These are phyloP conservation scores for Adansonia madagascariensis DNA, from an alignment of 441 rosid species.

Conservation along the genomic window DNA sequence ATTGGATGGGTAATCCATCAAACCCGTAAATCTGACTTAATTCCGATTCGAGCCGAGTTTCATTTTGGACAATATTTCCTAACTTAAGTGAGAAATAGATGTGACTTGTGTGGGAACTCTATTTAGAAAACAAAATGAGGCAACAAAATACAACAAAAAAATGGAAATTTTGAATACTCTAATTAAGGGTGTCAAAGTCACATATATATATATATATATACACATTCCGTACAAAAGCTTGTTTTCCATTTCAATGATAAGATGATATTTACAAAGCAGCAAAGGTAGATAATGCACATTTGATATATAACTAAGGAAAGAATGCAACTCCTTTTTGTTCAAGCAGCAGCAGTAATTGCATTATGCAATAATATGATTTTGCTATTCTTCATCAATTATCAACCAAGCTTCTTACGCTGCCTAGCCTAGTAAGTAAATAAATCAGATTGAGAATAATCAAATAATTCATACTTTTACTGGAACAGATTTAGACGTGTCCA, in stretches of 20 bases:
- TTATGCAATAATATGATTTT: conserved; percentile 1
- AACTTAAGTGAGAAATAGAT: background rate
- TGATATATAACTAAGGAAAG: conserved; percentile 36
- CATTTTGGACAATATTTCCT: background rate
- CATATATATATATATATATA: no score
- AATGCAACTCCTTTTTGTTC: conserved; percentile 22
- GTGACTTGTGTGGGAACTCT: background rate
- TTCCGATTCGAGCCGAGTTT: background rate
- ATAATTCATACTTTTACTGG: conserved; percentile 45
- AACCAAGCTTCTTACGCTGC: background rate
- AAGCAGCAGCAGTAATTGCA: conserved; percentile 16
- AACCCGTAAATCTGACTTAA: background rate
- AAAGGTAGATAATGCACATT: conserved; percentile 15
- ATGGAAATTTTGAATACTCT: background rate
- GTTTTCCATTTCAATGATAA: background rate
- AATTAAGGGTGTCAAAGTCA: background rate
- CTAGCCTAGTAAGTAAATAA: background rate
- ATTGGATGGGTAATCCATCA: background rate
- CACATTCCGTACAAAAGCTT: background rate
- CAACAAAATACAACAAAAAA: background rate
- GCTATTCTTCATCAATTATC: background rate
- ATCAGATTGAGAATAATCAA: background rate
- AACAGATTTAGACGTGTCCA: conserved; percentile 74
- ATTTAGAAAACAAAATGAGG: background rate
- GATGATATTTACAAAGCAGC: background rate